Percentiles rank a stretch among this genome's conserved stretches.
Evolutionary conservation across 1,139 yeast species (phyloP).

Genomic region (Saccharomycopsis crataegensis): DNA sequence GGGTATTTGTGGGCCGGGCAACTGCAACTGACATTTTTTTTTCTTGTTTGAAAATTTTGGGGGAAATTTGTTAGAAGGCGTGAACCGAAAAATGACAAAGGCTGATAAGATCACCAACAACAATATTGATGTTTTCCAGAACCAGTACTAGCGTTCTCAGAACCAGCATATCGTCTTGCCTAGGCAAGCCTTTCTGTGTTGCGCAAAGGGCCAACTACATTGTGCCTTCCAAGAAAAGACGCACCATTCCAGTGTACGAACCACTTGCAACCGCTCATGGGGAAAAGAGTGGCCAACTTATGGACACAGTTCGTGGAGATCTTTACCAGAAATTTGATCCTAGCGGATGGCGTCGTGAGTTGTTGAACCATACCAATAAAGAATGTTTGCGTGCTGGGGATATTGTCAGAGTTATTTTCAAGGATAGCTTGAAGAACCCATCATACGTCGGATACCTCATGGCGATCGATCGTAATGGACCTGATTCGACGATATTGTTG

Average conservation of each 20-base stretch:
- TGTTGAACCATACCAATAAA: slow-evolving; percentile 45
- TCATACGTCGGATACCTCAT: slow-evolving; percentile 65
- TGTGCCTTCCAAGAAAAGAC: slow-evolving; percentile 17
- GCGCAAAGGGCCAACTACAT: slow-evolving; percentile 7
- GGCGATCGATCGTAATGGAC: slow-evolving; percentile 62
- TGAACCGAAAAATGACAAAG: no score
- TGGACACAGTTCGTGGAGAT: slow-evolving; percentile 42
- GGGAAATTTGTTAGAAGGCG: no score
- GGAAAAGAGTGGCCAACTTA: slow-evolving; percentile 15
- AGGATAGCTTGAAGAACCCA: slow-evolving; percentile 51
- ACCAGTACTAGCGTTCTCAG: no score
- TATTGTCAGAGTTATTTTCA: slow-evolving; percentile 66
- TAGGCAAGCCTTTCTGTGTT: neutral
- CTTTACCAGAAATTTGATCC: slow-evolving; percentile 60
- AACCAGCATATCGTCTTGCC: no score
- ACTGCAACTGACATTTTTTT: no score
- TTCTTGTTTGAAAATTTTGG: no score
- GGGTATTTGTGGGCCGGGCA: no score
- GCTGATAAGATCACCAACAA: no score
- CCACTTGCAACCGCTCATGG: slow-evolving; percentile 36
- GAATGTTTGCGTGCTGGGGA: slow-evolving; percentile 68
- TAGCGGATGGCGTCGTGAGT: slow-evolving; percentile 59
- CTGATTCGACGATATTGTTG: slow-evolving; percentile 64
- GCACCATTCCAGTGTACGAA: slow-evolving; percentile 37
- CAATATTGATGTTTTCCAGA: no score